Percentiles rank a stretch among this genome's conserved stretches.
Evolutionary conservation across 805 yeast species (phyloP).

Genomic region (Spencermartinsiella europaea): DNA sequence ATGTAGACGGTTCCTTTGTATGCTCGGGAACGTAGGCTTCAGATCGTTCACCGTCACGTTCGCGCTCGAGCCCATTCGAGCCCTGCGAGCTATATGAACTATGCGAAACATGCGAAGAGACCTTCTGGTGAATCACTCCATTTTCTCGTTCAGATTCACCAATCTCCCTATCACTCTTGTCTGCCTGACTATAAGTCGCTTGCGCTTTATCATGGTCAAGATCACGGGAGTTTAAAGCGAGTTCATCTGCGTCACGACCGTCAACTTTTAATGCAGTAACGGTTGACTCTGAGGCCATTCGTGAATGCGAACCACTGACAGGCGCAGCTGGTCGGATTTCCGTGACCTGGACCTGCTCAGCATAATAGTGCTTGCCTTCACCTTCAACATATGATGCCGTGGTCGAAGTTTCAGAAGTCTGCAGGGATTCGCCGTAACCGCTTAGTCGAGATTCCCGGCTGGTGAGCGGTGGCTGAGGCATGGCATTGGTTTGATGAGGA

Average conservation of each 20-base stretch:
- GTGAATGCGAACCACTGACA: constrained; percentile 4
- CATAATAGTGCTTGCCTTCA: background rate
- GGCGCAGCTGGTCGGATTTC: background rate
- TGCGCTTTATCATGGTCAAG: background rate
- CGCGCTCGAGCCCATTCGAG: background rate
- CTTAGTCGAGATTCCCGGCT: background rate
- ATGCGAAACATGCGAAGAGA: background rate
- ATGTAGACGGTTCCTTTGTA: background rate
- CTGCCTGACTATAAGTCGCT: background rate
- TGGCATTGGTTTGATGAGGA: constrained; percentile 23
- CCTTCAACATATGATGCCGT: background rate
- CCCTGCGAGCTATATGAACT: background rate
- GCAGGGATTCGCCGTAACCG: background rate
- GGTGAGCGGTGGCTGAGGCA: constrained; percentile 32
- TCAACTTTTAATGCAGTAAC: constrained; percentile 4
- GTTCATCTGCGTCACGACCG: background rate
- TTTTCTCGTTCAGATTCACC: background rate
- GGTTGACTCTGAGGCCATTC: constrained; percentile 14
- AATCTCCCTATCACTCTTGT: background rate
- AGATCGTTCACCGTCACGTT: background rate
- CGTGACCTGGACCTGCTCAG: background rate
- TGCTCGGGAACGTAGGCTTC: background rate
- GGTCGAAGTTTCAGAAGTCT: background rate
- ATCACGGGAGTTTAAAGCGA: background rate
- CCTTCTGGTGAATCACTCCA: background rate